These are phyloP conservation scores for Puya raimondii DNA, from an alignment of 176 grass and related monocot species.

Conservation along the genomic window DNA sequence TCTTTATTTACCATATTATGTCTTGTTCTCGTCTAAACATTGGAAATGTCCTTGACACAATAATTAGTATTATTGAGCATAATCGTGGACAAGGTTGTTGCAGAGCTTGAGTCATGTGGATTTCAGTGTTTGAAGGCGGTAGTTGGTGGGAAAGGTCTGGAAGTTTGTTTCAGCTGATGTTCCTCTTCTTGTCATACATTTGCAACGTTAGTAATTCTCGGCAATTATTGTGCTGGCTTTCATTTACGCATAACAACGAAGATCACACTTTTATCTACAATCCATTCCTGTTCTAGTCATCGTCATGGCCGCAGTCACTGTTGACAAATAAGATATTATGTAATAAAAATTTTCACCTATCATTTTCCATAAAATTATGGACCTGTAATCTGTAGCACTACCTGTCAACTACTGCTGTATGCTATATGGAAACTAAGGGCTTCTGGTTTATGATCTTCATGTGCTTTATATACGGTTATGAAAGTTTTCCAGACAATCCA, in stretches of 20 bases:
- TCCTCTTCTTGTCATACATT: background rate
- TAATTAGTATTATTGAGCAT: conserved; percentile 31
- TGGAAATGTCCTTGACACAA: conserved; percentile 42
- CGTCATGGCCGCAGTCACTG: too few relatives aligned
- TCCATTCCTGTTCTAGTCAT: too few relatives aligned
- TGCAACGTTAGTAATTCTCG: background rate
- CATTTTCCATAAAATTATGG: too few relatives aligned
- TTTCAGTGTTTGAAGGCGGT: conserved; percentile 66
- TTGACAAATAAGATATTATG: too few relatives aligned
- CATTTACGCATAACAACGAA: background rate
- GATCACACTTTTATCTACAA: background rate
- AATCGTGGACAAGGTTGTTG: conserved; percentile 44
- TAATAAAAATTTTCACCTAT: too few relatives aligned
- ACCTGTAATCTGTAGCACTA: too few relatives aligned
- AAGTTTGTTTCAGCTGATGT: conserved; percentile 33
- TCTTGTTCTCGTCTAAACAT: background rate
- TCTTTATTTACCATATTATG: background rate
- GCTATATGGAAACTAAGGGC: too few relatives aligned
- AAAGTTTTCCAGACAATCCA: too few relatives aligned
- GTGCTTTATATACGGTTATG: too few relatives aligned
- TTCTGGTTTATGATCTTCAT: too few relatives aligned
- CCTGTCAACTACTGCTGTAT: too few relatives aligned
- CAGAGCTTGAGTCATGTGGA: conserved; percentile 51
- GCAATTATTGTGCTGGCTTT: background rate
- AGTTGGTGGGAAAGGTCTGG: conserved; percentile 70